Evolutionary conservation across 2,329 filamentous ascomycete species (phyloP).

Genomic region (Magnaporthiopsis rhizophila): DNA sequence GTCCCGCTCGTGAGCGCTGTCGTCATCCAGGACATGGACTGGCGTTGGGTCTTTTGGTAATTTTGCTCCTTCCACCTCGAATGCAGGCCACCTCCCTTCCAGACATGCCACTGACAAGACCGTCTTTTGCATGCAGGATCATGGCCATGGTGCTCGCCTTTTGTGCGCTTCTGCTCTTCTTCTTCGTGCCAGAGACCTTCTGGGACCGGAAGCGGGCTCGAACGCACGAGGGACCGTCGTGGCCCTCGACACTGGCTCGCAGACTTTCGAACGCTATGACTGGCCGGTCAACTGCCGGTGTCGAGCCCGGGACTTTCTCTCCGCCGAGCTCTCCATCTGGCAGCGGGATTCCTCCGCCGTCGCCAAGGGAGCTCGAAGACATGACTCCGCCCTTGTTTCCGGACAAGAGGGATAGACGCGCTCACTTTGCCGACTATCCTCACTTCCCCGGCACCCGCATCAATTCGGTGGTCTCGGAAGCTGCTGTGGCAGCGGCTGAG

Average conservation of each 20-base stretch:
- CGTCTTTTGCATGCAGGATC: conserved; percentile 45
- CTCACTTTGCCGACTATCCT: background rate
- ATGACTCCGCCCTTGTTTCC: background rate
- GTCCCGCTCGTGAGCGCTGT: conserved; percentile 79
- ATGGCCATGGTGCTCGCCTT: conserved; percentile 73
- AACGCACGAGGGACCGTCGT: conserved; percentile 15
- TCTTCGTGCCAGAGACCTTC: conserved; percentile 92
- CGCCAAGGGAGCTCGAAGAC: background rate
- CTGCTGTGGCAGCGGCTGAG: background rate
- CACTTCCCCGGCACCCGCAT: too few relatives aligned
- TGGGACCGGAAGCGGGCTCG: conserved; percentile 69
- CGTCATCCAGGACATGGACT: conserved; percentile 68
- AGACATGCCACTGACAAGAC: conserved; percentile 14
- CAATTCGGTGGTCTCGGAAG: background rate
- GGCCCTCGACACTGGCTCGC: background rate
- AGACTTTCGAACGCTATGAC: background rate
- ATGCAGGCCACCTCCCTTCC: background rate
- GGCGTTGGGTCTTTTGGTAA: conserved; percentile 89
- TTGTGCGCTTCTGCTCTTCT: conserved; percentile 64
- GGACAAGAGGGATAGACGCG: background rate
- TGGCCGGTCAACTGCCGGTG: background rate
- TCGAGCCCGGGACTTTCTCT: background rate
- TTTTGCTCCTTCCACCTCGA: conserved; percentile 17
- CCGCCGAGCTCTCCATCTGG: conserved; percentile 22
- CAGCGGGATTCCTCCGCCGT: conserved; percentile 15